Evolutionary conservation across 352 stramenopile genomes (phyloP).

Genomic region (Chrysophaeum taylorii): DNA sequence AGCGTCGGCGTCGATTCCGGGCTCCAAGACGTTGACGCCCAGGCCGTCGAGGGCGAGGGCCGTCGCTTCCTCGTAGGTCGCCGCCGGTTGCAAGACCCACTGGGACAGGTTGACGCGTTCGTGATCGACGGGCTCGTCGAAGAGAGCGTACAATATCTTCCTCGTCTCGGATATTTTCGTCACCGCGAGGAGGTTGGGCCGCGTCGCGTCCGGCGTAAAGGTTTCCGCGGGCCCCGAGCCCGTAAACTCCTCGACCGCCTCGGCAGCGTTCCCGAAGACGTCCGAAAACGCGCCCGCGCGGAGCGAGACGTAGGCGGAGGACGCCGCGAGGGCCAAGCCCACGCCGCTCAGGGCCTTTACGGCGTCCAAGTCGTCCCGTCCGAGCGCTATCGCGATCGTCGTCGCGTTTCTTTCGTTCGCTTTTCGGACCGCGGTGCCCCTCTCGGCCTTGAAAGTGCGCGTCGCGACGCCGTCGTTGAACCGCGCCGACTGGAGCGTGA

Average conservation of each 20-base stretch:
- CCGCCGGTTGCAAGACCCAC: not conserved
- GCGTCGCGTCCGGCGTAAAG: slow-evolving; percentile 12
- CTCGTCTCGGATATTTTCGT: not conserved
- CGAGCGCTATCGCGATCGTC: not conserved
- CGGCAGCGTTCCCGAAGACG: not conserved
- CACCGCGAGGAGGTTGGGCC: slow-evolving; percentile 11
- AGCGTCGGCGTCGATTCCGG: not conserved
- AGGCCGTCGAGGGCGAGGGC: not conserved
- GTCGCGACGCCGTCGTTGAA: slow-evolving; percentile 7
- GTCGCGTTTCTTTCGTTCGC: not conserved
- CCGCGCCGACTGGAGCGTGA: slow-evolving; percentile 13
- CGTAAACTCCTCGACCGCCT: not conserved
- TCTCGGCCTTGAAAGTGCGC: not conserved
- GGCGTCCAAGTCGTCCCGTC: slow-evolving; percentile 15
- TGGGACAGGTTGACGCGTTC: not conserved
- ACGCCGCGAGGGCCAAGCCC: not conserved
- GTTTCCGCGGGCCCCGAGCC: not conserved
- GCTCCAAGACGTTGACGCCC: not conserved
- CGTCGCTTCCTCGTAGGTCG: not conserved
- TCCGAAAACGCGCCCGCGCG: not conserved
- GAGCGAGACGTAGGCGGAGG: not conserved
- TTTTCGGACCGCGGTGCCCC: not conserved
- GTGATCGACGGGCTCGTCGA: slow-evolving; percentile 10
- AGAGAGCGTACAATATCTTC: slow-evolving; percentile 2
- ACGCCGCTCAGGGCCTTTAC: not conserved